Evolutionary conservation across 2,329 filamentous ascomycete genomes (phyloP).

Genomic region (Rhytidhysteron rufulum): DNA sequence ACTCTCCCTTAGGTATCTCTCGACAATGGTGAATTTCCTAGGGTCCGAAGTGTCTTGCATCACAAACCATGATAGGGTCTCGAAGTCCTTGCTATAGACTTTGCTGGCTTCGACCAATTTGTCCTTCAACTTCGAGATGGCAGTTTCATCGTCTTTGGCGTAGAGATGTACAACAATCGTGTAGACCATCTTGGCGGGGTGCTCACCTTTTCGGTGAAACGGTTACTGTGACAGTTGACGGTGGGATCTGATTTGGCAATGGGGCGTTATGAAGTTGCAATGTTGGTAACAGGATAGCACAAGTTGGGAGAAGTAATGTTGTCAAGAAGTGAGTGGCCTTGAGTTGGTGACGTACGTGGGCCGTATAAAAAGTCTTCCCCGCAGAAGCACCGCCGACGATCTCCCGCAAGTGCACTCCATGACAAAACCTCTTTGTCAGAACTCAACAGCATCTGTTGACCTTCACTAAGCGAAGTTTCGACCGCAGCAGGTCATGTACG

Average conservation of each 20-base stretch:
- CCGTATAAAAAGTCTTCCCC: neutral
- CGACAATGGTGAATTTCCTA: constrained; percentile 70
- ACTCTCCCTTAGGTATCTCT: constrained; percentile 65
- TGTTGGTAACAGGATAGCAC: neutral
- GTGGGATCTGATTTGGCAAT: neutral
- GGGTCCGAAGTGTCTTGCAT: constrained; percentile 70
- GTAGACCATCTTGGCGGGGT: constrained; percentile 64
- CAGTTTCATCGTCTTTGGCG: constrained; percentile 62
- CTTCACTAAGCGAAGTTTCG: too few species aligned
- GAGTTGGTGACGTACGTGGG: neutral
- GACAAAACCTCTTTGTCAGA: too few species aligned
- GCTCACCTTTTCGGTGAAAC: too few species aligned
- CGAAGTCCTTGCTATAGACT: constrained; percentile 68
- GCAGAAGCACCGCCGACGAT: neutral
- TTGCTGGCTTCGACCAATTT: constrained; percentile 73
- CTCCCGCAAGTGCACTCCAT: too few species aligned
- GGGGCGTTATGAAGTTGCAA: neutral
- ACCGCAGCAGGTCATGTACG: too few species aligned
- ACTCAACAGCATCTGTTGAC: too few species aligned
- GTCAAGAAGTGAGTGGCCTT: neutral
- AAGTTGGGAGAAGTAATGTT: neutral
- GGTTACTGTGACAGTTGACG: too few species aligned
- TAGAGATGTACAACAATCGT: constrained; percentile 67
- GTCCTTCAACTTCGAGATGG: constrained; percentile 63
- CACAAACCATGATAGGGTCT: constrained; percentile 65